Conservation (phyloP, 78 protist species). For the Dictyostelium brefeldianum region DNA sequence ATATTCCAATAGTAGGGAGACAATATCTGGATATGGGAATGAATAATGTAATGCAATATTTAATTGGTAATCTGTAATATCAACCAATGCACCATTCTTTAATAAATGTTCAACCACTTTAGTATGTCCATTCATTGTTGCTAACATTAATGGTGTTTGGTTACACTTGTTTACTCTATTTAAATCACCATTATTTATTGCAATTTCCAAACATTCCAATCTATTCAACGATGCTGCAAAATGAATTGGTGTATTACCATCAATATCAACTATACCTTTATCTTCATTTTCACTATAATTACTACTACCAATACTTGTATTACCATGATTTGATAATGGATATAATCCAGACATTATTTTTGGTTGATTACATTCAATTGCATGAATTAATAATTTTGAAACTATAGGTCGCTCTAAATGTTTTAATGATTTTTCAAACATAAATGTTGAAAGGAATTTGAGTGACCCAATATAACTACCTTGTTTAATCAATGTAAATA, state of each 20-base stretch:
- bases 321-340: not conserved
- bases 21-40: not conserved
- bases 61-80: not conserved
- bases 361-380: conserved; percentile 15
- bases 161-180: not conserved
- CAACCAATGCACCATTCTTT: not conserved
- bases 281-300: too few species aligned
- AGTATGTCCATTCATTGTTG: conserved; percentile 7
- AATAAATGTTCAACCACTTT: not conserved
- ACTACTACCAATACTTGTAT: not conserved
- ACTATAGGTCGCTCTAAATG: not conserved
- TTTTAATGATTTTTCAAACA: not conserved
- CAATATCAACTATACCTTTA: not conserved
- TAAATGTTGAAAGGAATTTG: not conserved
- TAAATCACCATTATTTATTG: not conserved
- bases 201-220: conserved; percentile 21
- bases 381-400: not conserved
- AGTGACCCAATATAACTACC: not conserved
- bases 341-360: not conserved
- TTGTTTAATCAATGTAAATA: not conserved
- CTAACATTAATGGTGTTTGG: conserved; percentile 55
- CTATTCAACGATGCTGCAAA: not conserved
- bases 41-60: conserved; percentile 33
- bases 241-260: conserved; percentile 61
- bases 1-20: not conserved